Conservation (phyloP, 2,329 filamentous ascomycete species). For the Geosmithia flava region DNA sequence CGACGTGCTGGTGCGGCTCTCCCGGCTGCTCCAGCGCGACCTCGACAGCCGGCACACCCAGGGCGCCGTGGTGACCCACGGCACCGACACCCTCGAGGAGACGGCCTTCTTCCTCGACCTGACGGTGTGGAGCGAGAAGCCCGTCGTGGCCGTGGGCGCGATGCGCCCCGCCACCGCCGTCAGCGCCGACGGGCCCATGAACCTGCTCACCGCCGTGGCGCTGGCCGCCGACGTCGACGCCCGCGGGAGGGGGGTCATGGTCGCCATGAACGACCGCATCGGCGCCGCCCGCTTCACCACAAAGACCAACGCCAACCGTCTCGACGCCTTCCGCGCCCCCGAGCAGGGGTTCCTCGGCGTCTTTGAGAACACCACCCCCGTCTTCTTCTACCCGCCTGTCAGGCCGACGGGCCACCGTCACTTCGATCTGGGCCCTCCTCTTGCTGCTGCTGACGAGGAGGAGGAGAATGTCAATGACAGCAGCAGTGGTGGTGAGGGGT, state of each 20-base stretch:
- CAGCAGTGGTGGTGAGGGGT: conserved; percentile 9
- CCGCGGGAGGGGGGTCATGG: conserved; percentile 40
- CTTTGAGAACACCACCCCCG: conserved; percentile 43
- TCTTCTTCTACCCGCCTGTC: conserved; percentile 45
- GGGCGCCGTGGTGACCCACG: conserved; percentile 50
- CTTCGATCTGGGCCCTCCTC: conserved; percentile 24
- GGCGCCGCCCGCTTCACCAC: conserved; percentile 42
- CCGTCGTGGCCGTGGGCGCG: conserved; percentile 46
- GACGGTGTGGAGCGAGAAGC: conserved; percentile 43
- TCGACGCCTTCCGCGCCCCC: conserved; percentile 47
- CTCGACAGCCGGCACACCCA: conserved; percentile 26
- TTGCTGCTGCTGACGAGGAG: too few species aligned
- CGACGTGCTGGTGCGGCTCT: conserved; percentile 32
- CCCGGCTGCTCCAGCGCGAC: conserved; percentile 32
- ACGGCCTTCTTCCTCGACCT: conserved; percentile 50
- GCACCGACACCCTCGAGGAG: conserved; percentile 54
- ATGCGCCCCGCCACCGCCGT: conserved; percentile 52
- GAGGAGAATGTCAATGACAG: conserved; percentile 2
- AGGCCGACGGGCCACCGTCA: conserved; percentile 31
- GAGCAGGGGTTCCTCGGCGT: conserved; percentile 46
- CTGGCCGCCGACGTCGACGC: conserved; percentile 35
- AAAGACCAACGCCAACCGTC: conserved; percentile 49
- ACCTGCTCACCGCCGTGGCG: conserved; percentile 47
- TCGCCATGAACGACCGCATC: conserved; percentile 51
- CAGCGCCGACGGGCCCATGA: conserved; percentile 50